A percentile compares a stretch with the other conserved stretches of the same genome.
Evolutionary conservation across 495 filamentous ascomycete species (phyloP).

Genomic region (Talaromyces borbonicus): DNA sequence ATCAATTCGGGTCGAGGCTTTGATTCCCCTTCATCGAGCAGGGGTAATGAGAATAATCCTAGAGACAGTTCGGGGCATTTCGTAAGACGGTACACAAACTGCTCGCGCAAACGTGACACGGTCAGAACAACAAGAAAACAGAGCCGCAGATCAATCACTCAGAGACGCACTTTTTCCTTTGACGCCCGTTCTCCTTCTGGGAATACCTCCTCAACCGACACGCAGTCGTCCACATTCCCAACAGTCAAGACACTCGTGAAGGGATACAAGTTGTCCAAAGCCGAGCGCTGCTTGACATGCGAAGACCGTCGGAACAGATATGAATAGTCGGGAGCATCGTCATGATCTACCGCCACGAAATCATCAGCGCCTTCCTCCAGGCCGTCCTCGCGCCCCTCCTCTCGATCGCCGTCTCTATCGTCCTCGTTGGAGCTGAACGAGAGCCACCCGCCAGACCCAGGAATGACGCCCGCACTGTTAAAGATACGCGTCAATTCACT

Average conservation of each 20-base stretch:
- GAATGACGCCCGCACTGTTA: constrained; percentile 21
- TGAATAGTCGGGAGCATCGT: constrained; percentile 33
- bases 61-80: constrained; percentile 69
- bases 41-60: constrained; percentile 61
- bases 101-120: constrained; percentile 11
- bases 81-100: constrained; percentile 78
- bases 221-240: constrained; percentile 67
- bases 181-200: constrained; percentile 60
- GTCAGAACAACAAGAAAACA: not conserved
- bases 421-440: constrained; percentile 22
- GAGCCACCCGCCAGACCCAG: constrained; percentile 23
- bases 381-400: too few species aligned
- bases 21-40: constrained; percentile 33
- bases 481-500: constrained; percentile 26
- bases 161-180: constrained; percentile 60
- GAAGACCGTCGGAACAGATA: constrained; percentile 34
- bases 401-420: constrained; percentile 29
- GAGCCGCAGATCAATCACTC: not conserved
- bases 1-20: constrained; percentile 50
- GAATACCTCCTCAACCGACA: constrained; percentile 70
- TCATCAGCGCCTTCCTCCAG: constrained; percentile 21
- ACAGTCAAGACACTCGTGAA: constrained; percentile 62
- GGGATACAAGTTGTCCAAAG: constrained; percentile 48
- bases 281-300: constrained; percentile 17
- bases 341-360: constrained; percentile 34